Evolutionary conservation across 768 basidiomycete species (phyloP), one percentile per base, ranked within the genome.

Genomic region (Astraeus odoratus): DNA sequence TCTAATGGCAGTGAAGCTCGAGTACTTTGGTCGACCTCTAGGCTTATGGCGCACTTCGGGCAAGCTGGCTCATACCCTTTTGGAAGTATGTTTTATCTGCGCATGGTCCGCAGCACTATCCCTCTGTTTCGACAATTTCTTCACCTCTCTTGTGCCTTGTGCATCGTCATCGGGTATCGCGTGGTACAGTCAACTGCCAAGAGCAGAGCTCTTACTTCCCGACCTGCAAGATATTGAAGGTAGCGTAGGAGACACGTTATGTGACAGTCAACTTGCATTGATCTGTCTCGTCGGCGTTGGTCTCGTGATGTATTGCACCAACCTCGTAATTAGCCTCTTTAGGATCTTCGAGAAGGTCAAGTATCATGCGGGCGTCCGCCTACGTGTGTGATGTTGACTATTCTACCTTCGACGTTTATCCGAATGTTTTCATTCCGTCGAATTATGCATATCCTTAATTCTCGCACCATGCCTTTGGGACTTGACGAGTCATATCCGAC

Each of bases 81-180:
- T 81, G 37, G 93, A 95, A 69, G 85, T 92, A 36, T 71, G 90
- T 44, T 92, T 90, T 61, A 91, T 92, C 54, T 94, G 91, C 65
- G 78, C 85, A n/a, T 95, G 91, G 90, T 90, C 88, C 46, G 86
- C 89, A 25, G 82, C 86, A 13, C 74, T 94, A 43, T 88, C 89
- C 15, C 81, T 94, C 43, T 81, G 78, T 50, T 90, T 94, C 66
- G 89, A 94, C 72, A 90, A 95, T 58, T 91, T 83, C 65, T 91
- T 93, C 68, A 93, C 90, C 4, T 87, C 89, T 3, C 68, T 80
- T 19, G 76, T 94, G 37, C 82, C 86, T 25, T 95, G 92, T 55
- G 77, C 85, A 0, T 69, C 81, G 3, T 55, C 66, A 4, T 73
- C 74, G 16, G 68, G 65, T 30, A 80, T 72, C 13, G 71, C 79